Percentiles rank a stretch among this genome's conserved stretches.
Conservation (phyloP, 2,329 filamentous ascomycete species). For the Falciphora oryzae region DNA sequence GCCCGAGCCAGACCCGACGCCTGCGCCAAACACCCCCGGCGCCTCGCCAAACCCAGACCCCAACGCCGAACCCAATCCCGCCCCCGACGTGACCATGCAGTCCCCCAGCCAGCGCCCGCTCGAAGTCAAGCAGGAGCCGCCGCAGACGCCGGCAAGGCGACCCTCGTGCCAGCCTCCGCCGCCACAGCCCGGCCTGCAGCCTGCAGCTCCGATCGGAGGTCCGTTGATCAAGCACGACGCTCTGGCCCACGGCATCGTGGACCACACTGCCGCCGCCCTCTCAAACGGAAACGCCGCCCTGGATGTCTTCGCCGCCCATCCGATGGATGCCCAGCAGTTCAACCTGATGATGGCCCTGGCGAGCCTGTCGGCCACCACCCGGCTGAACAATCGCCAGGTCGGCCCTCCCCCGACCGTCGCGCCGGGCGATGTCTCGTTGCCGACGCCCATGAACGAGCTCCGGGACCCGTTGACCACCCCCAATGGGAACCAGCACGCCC, state of each 20-base stretch:
- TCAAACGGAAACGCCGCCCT: constrained; percentile 9
- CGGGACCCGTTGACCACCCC: constrained; percentile 23
- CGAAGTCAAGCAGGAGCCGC: neutral
- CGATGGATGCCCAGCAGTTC: constrained; percentile 28
- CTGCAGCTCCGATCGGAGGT: neutral
- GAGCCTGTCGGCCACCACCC: constrained; percentile 17
- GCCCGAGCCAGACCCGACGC: neutral
- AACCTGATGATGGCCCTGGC: constrained; percentile 42
- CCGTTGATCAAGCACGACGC: neutral
- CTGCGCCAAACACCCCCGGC: neutral
- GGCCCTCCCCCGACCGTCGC: constrained; percentile 9
- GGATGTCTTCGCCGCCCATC: constrained; percentile 15
- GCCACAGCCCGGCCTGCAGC: neutral
- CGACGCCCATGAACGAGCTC: constrained; percentile 27
- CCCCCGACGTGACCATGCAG: neutral
- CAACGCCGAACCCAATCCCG: neutral
- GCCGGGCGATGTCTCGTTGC: constrained; percentile 7
- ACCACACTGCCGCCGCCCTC: neutral
- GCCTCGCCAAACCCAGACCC: neutral
- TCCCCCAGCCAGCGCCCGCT: neutral
- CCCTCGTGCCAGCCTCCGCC: neutral
- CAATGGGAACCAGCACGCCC: constrained; percentile 28
- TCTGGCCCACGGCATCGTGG: neutral
- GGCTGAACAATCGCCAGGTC: constrained; percentile 11
- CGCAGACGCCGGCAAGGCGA: neutral